Evolutionary conservation across 306 rosid species (phyloP), one percentile per base, ranked within the genome.

Genomic region (Crataegus laevigata): DNA sequence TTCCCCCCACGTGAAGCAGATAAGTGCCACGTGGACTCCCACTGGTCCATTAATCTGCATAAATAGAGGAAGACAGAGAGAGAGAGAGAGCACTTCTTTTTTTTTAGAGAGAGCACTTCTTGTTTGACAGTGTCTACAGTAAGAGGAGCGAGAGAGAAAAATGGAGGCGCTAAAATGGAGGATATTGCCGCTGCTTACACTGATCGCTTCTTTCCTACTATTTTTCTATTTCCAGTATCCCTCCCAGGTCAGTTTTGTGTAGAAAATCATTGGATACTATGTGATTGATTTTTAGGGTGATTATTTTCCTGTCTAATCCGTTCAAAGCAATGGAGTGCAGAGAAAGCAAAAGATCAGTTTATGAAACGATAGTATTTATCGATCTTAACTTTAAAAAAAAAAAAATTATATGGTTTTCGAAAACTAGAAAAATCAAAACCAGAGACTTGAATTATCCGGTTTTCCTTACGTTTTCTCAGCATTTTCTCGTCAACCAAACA

Each of bases 161-260:
- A 91, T 88, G 93, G 84, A 73, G 19, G 55, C 64, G 65, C 77
- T 94, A 42, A 69, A 73, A 25, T 91, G 96, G 94, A 86, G 84
- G 85, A 77, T 91, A 2, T 57, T 90, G 13, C 93, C 97, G 61
- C 61, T 90, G 60, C 66, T 89, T 4, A 52, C 87, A 13, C 71
- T 91, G 11, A 36, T 89, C 2, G 82, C 81, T 60, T 90, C 97
- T 73, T 60, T 82, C 68, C 0, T 79, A 30, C 2, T 86, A 15
- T 71, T 89, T 71, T 83, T 87, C 86, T 77, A 76, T 66, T 38
- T 84, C 19, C 83, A 80, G 68, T 71, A 68, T 78, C 54, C 82
- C 51, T 19, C 74, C 73, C 50, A 54, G 79, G 87, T 78, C n/a
- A n/a, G 40, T 7, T 36, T 0, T 36, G 40, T 36, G 40, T 1